Conservation (phyloP, 441 rosid genomes). For the Omphalea diandra region DNA sequence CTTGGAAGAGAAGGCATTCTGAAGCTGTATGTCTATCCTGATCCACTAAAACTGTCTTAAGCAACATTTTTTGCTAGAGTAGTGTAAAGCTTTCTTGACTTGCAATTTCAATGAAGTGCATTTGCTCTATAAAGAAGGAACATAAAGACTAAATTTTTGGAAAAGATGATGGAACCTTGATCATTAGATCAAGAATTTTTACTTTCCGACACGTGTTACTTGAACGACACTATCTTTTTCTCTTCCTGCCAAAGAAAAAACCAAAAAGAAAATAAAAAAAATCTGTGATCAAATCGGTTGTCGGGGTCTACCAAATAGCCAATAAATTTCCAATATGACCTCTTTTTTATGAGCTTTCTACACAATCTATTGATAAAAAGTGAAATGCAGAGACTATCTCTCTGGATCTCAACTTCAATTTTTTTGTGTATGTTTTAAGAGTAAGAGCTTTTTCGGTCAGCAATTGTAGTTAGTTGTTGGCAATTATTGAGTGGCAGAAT, state of each 20-base stretch:
- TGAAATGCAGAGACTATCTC: not conserved
- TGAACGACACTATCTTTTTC: too few species aligned
- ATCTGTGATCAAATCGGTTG: too few species aligned
- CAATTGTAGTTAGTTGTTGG: too few species aligned
- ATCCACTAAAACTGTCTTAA: not conserved
- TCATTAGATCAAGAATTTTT: constrained; percentile 11
- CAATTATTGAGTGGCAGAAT: too few species aligned
- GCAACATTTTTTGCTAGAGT: not conserved
- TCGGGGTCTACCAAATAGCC: constrained; percentile 26
- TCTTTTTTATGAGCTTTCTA: constrained; percentile 2
- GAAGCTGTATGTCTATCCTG: constrained; percentile 11
- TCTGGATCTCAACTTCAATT: constrained; percentile 1
- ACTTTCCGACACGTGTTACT: constrained; percentile 6
- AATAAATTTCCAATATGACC: not conserved
- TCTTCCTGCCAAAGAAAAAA: too few species aligned
- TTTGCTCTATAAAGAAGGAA: not conserved
- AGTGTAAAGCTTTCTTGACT: not conserved
- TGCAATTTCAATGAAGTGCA: not conserved
- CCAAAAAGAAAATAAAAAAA: too few species aligned
- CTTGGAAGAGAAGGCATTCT: constrained; percentile 11
- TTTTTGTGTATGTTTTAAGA: too few species aligned
- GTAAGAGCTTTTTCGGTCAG: too few species aligned
- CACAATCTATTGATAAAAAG: constrained; percentile 4
- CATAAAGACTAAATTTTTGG: constrained; percentile 15
- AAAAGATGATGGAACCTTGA: constrained; percentile 11